These are phyloP conservation scores for Podospora pseudocomata DNA, from an alignment of 495 filamentous ascomycete genomes.

Conservation along the genomic window DNA sequence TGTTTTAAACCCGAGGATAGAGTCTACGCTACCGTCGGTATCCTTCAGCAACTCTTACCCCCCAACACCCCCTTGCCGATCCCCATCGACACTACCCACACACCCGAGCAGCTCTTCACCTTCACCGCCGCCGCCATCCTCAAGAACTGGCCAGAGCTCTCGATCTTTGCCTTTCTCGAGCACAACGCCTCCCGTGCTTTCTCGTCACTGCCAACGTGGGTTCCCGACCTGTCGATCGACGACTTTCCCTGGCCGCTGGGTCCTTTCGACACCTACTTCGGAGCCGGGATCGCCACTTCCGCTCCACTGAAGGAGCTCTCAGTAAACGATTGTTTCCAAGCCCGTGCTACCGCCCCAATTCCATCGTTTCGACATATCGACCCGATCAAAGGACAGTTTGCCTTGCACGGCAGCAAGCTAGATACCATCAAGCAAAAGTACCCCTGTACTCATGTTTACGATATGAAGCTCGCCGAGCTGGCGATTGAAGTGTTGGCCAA, in stretches of 20 bases:
- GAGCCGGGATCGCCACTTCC: not conserved
- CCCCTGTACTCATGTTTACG: not conserved
- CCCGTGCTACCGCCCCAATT: not conserved
- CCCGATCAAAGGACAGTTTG: not conserved
- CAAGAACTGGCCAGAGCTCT: conserved; percentile 10
- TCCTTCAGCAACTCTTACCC: conserved; percentile 13
- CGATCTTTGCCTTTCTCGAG: conserved; percentile 15
- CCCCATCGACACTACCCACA: conserved; percentile 10
- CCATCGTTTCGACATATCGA: conserved; percentile 4
- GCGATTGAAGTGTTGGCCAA: conserved; percentile 9
- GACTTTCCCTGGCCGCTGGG: conserved; percentile 16
- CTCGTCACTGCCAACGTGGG: conserved; percentile 14
- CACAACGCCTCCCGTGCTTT: conserved; percentile 11
- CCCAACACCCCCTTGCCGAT: conserved; percentile 4
- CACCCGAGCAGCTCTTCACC: conserved; percentile 14
- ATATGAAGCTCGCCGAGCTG: conserved; percentile 3
- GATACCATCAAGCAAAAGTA: conserved; percentile 12
- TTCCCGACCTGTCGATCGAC: conserved; percentile 11
- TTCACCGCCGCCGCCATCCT: conserved; percentile 11
- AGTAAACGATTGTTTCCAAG: not conserved
- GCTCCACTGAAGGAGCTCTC: not conserved
- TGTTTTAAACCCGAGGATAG: conserved; percentile 16
- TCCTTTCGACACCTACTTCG: conserved; percentile 12
- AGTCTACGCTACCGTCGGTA: conserved; percentile 19
- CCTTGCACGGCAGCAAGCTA: conserved; percentile 9